Evolutionary conservation across 2,329 filamentous ascomycete genomes (phyloP), one percentile per base, ranked within the genome.

Genomic region (Didymella lethalis): DNA sequence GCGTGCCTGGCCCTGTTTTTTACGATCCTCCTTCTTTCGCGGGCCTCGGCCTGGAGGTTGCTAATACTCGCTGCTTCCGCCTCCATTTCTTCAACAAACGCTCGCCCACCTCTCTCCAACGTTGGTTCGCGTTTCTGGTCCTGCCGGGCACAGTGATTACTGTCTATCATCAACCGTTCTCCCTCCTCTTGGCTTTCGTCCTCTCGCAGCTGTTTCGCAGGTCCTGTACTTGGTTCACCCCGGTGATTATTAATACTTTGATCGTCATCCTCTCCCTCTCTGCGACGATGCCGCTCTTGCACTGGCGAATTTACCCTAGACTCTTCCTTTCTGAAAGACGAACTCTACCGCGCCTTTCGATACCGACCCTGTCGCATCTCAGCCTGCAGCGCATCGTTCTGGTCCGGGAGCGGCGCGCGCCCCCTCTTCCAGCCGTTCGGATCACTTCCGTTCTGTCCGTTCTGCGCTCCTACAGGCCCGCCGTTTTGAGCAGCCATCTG

Each of bases 321-420:
- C 32, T 36, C n/a, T 31, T 11, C 31, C 1, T n/a, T 16, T 2
- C 3, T 4, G 2, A 10, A 14, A 36, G 53, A 3, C 36, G n/a
- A 25, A 18, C 38, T 5, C 54, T 64, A 71, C 53, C 68, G 62
- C 11, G 67, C 59, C 57, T 70, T 71, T 51, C 80, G 74, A 68
- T 81, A 86, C 64, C 82, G 78, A 11, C 83, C 83, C 63, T 80
- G 80, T 62, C 84, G 85, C 81, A 94, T 92, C 77, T 94, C 91
- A 75, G 89, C 86, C 66, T 88, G 86, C 67, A 96, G 78, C 67
- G 90, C 93, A 74, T 95, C 92, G 72, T 91, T 87, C 77, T 96
- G 92, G 73, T 91, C 93, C 0, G 92, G 92, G 43, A 96, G 78
- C 8, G 91, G 92, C 6, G 85, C 91, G 61, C 88, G 80, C 65